Evolutionary conservation across 192 early-diverging fungal species (phyloP).

Genomic region (Rhizoclosmatium globosum): DNA sequence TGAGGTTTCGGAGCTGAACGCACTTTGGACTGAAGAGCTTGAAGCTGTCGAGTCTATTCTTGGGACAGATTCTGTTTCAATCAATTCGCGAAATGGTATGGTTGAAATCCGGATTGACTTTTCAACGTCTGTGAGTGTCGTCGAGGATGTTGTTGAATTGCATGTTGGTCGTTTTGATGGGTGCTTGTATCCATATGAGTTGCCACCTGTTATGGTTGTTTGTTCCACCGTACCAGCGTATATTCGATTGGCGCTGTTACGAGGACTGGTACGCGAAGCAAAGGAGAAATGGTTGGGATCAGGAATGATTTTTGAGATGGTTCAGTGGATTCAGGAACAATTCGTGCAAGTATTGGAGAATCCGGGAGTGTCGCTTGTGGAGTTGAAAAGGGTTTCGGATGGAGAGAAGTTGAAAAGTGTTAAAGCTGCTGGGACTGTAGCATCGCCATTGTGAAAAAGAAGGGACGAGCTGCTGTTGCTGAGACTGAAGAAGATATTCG

Average conservation of each 20-base stretch:
- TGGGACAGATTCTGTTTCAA: conserved; percentile 22
- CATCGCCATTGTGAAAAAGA: background rate
- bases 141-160: conserved; percentile 34
- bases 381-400: background rate
- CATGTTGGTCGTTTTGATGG: conserved; percentile 68
- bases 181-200: conserved; percentile 70
- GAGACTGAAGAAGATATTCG: conserved; percentile 10
- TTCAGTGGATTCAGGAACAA: conserved; percentile 48
- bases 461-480: background rate
- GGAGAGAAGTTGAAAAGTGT: background rate
- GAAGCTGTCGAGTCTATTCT: conserved; percentile 73
- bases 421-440: background rate
- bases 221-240: conserved; percentile 74
- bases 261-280: conserved; percentile 32
- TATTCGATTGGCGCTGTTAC: conserved; percentile 48
- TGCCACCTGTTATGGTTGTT: conserved; percentile 66
- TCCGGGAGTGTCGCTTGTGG: conserved; percentile 32
- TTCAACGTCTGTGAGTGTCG: conserved; percentile 40
- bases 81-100: background rate
- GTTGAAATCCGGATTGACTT: conserved; percentile 8
- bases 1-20: conserved; percentile 55
- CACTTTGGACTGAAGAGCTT: conserved; percentile 66
- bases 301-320: conserved; percentile 51
- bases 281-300: conserved; percentile 24
- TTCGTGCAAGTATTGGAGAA: conserved; percentile 27